Percentiles rank a stretch among this genome's conserved stretches.
These are phyloP conservation scores for Macrotyloma uniflorum DNA, from an alignment of 306 rosid genomes.

Conservation along the genomic window DNA sequence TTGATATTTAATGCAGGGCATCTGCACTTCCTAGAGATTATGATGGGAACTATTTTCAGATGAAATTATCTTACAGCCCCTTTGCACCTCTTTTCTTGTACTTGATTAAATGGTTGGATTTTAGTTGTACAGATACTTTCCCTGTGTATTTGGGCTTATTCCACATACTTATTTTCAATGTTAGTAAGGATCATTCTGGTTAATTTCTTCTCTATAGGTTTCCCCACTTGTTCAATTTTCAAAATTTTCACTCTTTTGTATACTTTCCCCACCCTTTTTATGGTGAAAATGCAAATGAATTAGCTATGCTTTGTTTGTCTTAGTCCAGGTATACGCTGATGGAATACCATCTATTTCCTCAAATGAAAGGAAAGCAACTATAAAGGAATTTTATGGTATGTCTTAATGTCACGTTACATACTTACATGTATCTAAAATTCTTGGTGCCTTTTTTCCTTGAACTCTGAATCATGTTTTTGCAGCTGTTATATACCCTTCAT, in stretches of 20 bases:
- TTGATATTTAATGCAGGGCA: slow-evolving; percentile 59
- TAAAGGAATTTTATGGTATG: slow-evolving; percentile 71
- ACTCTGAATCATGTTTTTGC: slow-evolving; percentile 38
- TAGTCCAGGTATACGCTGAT: slow-evolving; percentile 63
- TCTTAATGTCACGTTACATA: background rate
- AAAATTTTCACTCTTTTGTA: background rate
- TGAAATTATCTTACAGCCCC: slow-evolving; percentile 77
- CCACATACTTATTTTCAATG: slow-evolving; percentile 65
- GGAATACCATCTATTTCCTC: slow-evolving; percentile 71
- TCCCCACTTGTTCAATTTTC: background rate
- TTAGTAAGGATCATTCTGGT: slow-evolving; percentile 22
- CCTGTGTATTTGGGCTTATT: slow-evolving; percentile 72
- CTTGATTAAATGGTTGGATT: slow-evolving; percentile 80
- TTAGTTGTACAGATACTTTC: slow-evolving; percentile 63
- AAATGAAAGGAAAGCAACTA: slow-evolving; percentile 62
- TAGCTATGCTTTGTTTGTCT: slow-evolving; percentile 22
- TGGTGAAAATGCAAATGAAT: slow-evolving; percentile 18
- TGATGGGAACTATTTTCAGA: slow-evolving; percentile 61
- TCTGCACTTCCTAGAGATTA: slow-evolving; percentile 61
- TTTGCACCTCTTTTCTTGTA: slow-evolving; percentile 67
- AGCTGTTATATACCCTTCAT: slow-evolving; percentile 79
- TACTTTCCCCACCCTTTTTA: background rate
- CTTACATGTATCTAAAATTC: background rate
- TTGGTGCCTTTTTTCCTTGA: background rate
- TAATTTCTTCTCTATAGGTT: background rate